Base-by-base conservation (phyloP, 345 rosid genomes). In the Salix udensis region DNA sequence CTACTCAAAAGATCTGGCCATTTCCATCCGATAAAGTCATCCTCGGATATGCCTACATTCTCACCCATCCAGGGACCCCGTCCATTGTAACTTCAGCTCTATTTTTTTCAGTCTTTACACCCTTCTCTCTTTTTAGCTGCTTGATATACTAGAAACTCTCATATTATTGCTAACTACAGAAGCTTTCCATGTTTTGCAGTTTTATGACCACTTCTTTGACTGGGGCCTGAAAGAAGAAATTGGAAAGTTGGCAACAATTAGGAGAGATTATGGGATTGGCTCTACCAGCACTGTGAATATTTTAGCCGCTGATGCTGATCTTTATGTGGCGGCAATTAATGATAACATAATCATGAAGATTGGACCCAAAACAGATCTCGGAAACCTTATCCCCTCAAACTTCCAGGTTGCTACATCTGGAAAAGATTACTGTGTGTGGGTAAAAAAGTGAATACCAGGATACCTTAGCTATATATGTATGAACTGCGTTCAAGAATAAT, bases 1-100 rank as follows among this genome's bases (percentile, higher is more conserved):
- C 97, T 36, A 83, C 92, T 39, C 93, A 91, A 34, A 50, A 66
- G 0, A 31, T 77, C 0, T 93, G 94, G 97, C 86, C 88, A 14
- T 92, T 92, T 72, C 97, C 96, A 24, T 84, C 91, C 2, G 97
- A 91, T 30, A 88, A 91, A 87, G 87, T 95, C 81, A 91, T 93
- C 94, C 90, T 85, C 53, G 97, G 97, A 74, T 94, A 92, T 71
- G 91, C 90, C 64, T 94, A 94, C 80, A 92, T 91, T 77, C 97
- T 91, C 73, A 91, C 95, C 19, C 97, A 91, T 78, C 97, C 95
- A 0, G 97, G 97, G 30, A 89, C 75, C 36, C 94, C 97, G 55
- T 89, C 85, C 73, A 86, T 92, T 16, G 98, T 92, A 86, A 86
- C 75, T 76, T 34, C 37, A 75, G 1, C 39, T 69, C 76, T 40